Percentiles rank a stretch among this genome's conserved stretches.
phyloP scores from a whole-genome alignment of 345 rosid species.

The Camelina laxa region DNA sequence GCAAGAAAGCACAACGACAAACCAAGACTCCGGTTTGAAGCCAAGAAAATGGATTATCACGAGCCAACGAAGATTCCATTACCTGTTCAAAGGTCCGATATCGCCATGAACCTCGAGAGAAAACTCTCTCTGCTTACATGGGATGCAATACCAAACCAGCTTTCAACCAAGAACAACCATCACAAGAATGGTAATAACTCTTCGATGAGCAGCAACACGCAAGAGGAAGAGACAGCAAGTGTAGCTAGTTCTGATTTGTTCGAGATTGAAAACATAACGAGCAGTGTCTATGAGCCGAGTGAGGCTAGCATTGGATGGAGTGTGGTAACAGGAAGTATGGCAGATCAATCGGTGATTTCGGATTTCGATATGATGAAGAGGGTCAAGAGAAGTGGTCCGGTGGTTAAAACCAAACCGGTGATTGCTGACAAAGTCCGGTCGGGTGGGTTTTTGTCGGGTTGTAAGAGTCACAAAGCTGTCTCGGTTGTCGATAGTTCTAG shows the following conservation, averaged over 20 bases:
- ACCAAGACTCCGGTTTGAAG: slow-evolving; percentile 34
- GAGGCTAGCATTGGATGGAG: slow-evolving; percentile 96
- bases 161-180: slow-evolving; percentile 36
- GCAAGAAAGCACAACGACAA: slow-evolving; percentile 40
- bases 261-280: slow-evolving; percentile 79
- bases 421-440: slow-evolving; percentile 47
- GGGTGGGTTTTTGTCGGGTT: slow-evolving; percentile 60
- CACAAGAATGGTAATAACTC: slow-evolving; percentile 50
- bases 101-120: slow-evolving; percentile 50
- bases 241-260: slow-evolving; percentile 87
- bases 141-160: slow-evolving; percentile 50
- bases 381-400: slow-evolving; percentile 37
- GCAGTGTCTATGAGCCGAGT: slow-evolving; percentile 70
- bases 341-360: slow-evolving; percentile 65
- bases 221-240: slow-evolving; percentile 74
- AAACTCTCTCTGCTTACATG: slow-evolving; percentile 58
- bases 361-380: slow-evolving; percentile 54
- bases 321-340: slow-evolving; percentile 82
- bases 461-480: slow-evolving; percentile 75
- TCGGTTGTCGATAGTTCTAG: slow-evolving; percentile 58
- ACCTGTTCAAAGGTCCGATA: slow-evolving; percentile 57
- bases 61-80: slow-evolving; percentile 46
- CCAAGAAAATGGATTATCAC: slow-evolving; percentile 30
- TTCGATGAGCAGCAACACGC: slow-evolving; percentile 42
- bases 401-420: slow-evolving; percentile 29